A percentile compares a stretch with the other conserved stretches of the same genome.
These are phyloP conservation scores for Moringa oleifera DNA, from an alignment of 345 rosid species.

Conservation along the genomic window DNA sequence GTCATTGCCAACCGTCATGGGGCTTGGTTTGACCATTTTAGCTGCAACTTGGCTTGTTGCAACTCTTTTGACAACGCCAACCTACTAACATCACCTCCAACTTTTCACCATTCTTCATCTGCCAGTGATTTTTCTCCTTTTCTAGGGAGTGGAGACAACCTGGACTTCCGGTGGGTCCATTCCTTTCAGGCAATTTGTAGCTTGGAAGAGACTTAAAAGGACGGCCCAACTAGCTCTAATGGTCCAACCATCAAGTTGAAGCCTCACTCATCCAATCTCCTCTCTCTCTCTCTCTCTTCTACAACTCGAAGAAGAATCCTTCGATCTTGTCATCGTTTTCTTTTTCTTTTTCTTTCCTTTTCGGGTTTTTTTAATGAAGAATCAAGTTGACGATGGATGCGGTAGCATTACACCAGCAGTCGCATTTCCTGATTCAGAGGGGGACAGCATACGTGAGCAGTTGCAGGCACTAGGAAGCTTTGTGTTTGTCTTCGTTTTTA, in stretches of 20 bases:
- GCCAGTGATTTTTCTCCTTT: not conserved
- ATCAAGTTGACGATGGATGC: no score
- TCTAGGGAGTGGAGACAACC: not conserved
- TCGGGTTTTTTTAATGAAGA: no score
- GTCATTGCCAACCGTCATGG: not conserved
- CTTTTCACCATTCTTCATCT: no score
- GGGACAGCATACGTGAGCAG: no score
- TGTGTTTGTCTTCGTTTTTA: no score
- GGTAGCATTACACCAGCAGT: no score
- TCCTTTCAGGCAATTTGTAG: no score
- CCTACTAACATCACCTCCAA: not conserved
- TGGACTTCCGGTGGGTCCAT: no score
- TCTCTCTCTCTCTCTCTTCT: not conserved
- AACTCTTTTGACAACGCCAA: not conserved
- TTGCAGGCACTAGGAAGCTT: no score
- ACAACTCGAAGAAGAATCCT: not conserved
- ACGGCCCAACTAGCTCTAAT: not conserved
- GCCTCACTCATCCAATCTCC: not conserved
- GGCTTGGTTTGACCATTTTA: not conserved
- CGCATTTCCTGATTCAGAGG: no score
- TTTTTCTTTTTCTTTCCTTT: no score
- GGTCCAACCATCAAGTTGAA: no score
- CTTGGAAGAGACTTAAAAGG: not conserved
- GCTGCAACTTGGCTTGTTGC: not conserved
- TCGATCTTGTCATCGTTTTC: not conserved